Conservation (phyloP, 2,329 filamentous ascomycete species). For the Daldinia sp. region DNA sequence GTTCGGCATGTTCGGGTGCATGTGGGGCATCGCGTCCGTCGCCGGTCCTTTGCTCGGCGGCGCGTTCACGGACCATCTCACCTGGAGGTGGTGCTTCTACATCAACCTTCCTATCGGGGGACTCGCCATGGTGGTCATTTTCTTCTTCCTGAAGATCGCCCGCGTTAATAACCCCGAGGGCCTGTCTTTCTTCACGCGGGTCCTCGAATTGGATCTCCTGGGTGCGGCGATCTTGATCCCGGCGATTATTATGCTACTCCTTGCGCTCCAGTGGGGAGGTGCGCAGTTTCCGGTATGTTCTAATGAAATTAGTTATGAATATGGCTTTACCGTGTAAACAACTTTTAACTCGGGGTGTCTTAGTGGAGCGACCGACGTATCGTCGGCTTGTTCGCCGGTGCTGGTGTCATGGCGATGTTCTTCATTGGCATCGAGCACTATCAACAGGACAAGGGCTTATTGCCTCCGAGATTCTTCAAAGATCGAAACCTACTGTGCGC, state of each 20-base stretch:
- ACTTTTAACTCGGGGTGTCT: constrained; percentile 7
- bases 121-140: constrained; percentile 48
- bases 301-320: background rate
- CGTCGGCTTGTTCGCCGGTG: constrained; percentile 65
- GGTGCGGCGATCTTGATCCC: constrained; percentile 49
- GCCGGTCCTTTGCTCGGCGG: constrained; percentile 42
- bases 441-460: constrained; percentile 61
- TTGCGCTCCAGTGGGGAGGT: constrained; percentile 70
- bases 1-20: constrained; percentile 39
- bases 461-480: constrained; percentile 63
- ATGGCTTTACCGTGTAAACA: background rate
- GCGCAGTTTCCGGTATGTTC: constrained; percentile 55
- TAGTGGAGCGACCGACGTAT: constrained; percentile 62
- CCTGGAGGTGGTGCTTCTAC: constrained; percentile 46
- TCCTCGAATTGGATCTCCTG: constrained; percentile 31
- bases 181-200: constrained; percentile 12
- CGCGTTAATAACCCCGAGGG: constrained; percentile 31
- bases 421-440: constrained; percentile 63
- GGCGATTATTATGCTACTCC: constrained; percentile 64
- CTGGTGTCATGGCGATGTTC: constrained; percentile 58
- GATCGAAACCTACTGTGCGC: constrained; percentile 57
- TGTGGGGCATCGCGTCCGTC: constrained; percentile 40
- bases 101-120: constrained; percentile 44
- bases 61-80: constrained; percentile 39
- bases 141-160: constrained; percentile 43